Evolutionary conservation across 2,329 filamentous ascomycete species (phyloP), one percentile per base, ranked within the genome.

Genomic region (Fusarium sublunatum): DNA sequence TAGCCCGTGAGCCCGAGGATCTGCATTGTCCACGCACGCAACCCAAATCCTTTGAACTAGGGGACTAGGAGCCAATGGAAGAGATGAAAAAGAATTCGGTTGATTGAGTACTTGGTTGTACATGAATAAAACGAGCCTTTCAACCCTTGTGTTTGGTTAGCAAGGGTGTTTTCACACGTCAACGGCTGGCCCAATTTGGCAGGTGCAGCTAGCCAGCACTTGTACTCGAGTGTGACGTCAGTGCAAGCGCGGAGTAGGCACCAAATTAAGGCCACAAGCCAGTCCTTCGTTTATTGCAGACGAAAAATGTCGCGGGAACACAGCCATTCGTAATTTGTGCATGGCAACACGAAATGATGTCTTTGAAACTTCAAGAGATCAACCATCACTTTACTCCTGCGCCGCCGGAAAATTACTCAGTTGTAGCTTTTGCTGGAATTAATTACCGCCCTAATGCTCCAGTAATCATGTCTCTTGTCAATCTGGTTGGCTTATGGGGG

Each of bases 401-500:
- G 19, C 25, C 29, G 24, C 9, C 7, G 9, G 19, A 36, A 45
- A 36, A 42, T 34, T 57, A 32, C 44, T 24, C 41, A 53, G 10
- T 36, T 7, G 15, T 26, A 32, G 40, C 35, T 41, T 51, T 51
- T 31, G 26, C 46, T 25, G 28, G 36, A 26, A 39, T 12, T 34
- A 41, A 58, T 58, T 50, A 53, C 54, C 22, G n/a, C n/a, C 22
- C 6, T 19, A n/a, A 44, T 34, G 39, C 47, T 13, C 13, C 31
- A 34, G 31, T 34, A 38, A 39, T 48, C 46, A 42, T 53, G 44
- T 39, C 32, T 47, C 26, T 39, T 15, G 44, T 52, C 15, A 22
- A 57, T 63, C 49, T 65, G 61, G 61, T 67, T 67, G 67, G 64
- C 28, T 36, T 31, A 26, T 28, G 15, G 13, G 31, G 36, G 46